Conservation (phyloP, 805 yeast species). For the Yueomyces sinensis region DNA sequence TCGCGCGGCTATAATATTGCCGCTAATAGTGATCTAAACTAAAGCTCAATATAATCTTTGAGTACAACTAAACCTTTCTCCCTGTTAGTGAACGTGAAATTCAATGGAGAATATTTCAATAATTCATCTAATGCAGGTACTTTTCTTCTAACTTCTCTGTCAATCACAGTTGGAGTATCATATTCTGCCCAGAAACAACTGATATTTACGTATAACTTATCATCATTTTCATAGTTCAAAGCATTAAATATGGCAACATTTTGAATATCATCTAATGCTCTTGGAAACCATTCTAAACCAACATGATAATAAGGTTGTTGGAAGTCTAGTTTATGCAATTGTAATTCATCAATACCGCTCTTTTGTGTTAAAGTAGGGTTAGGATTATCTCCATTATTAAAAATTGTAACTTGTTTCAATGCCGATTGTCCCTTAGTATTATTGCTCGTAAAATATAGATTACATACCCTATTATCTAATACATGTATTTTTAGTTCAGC, state of each 20-base stretch:
- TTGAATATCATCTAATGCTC: too few relatives aligned
- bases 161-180: slow-evolving; percentile 29
- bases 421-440: slow-evolving; percentile 35
- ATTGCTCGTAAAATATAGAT: slow-evolving; percentile 43
- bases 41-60: slow-evolving; percentile 33
- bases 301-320: slow-evolving; percentile 37
- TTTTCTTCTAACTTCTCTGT: slow-evolving; percentile 28
- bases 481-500: slow-evolving; percentile 50
- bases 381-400: slow-evolving; percentile 20
- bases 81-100: slow-evolving; percentile 50
- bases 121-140: slow-evolving; percentile 67
- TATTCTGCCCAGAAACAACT: slow-evolving; percentile 74
- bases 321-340: slow-evolving; percentile 56
- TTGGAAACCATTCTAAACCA: slow-evolving; percentile 69
- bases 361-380: slow-evolving; percentile 29
- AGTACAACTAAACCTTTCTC: slow-evolving; percentile 59
- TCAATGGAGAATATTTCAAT: slow-evolving; percentile 50
- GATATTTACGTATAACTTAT: slow-evolving; percentile 27
- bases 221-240: slow-evolving; percentile 30
- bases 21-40: neutral
- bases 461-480: slow-evolving; percentile 52
- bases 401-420: slow-evolving; percentile 48
- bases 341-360: slow-evolving; percentile 51
- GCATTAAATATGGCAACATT: too few relatives aligned
- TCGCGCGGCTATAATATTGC: neutral